phyloP scores from a whole-genome alignment of 23 red algal genomes.

The Pyropia yezoensis region DNA sequence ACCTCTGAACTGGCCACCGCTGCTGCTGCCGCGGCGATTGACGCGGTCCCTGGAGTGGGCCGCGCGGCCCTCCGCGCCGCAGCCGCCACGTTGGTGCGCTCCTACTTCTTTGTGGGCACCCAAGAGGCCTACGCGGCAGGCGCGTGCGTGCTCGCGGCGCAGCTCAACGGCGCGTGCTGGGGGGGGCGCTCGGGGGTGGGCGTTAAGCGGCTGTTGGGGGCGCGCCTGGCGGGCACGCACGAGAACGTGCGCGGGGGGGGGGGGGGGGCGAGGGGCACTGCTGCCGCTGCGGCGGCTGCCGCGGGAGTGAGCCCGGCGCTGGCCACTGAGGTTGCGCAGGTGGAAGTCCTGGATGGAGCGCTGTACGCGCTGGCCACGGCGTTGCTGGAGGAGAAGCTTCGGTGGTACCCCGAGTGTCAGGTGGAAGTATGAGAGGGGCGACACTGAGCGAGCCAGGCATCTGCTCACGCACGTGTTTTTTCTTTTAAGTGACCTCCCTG shows the following conservation, averaged over 20 bases:
- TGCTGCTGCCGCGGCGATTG: constrained; percentile 22
- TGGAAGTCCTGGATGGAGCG: constrained; percentile 19
- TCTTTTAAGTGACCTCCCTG: no score
- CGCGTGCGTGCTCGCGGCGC: constrained; percentile 28
- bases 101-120: constrained; percentile 64
- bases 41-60: constrained; percentile 8
- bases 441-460: no score
- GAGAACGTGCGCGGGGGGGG: constrained; percentile 7
- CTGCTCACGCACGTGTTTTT: no score
- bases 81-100: constrained; percentile 8
- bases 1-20: constrained; percentile 16
- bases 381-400: constrained; percentile 18
- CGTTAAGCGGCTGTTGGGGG: constrained; percentile 2
- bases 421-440: no score
- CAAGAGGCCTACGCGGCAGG: constrained; percentile 39
- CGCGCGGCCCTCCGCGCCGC: constrained; percentile 26
- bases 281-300: neutral
- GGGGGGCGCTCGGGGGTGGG: constrained; percentile 3
- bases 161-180: constrained; percentile 40
- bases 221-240: neutral
- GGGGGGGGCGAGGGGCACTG: constrained; percentile 6
- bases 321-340: constrained; percentile 3
- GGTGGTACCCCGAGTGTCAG: constrained; percentile 12
- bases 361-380: constrained; percentile 29
- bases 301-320: constrained; percentile 7